These are phyloP conservation scores for Arabidopsis lyrata DNA, from an alignment of 441 rosid genomes.

Conservation along the genomic window DNA sequence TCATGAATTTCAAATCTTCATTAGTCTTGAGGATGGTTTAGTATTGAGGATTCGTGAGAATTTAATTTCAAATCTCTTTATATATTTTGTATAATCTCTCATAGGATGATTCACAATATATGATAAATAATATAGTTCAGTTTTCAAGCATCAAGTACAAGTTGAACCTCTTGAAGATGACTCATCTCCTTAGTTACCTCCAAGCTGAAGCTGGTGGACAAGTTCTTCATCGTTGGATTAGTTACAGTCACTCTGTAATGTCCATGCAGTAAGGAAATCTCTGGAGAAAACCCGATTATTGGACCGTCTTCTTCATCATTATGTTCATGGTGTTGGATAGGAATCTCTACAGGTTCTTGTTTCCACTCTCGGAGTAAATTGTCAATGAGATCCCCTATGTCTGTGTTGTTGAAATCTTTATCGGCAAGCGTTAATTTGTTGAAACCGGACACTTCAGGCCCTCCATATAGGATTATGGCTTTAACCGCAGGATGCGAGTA, in stretches of 20 bases:
- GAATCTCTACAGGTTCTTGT: conserved; percentile 23
- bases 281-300: conserved; percentile 31
- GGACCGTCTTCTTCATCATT: conserved; percentile 36
- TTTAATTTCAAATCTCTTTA: not conserved
- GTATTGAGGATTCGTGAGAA: not conserved
- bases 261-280: conserved; percentile 61
- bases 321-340: not conserved
- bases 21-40: conserved; percentile 28
- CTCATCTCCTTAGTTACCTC: conserved; percentile 45
- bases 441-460: conserved; percentile 31
- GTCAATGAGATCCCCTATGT: conserved; percentile 73
- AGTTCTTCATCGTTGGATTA: conserved; percentile 43
- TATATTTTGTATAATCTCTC: conserved; percentile 6
- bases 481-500: too few species aligned
- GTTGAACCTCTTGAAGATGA: conserved; percentile 21
- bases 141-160: conserved; percentile 22
- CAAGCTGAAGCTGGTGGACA: conserved; percentile 42
- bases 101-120: conserved; percentile 7
- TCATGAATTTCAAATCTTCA: not conserved
- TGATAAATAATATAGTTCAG: not conserved
- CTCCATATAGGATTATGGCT: too few species aligned
- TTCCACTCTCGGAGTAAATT: conserved; percentile 66
- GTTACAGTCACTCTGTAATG: conserved; percentile 52
- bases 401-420: conserved; percentile 54
- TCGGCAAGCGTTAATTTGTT: conserved; percentile 58